A percentile compares a stretch with the other conserved stretches of the same genome.
These are phyloP conservation scores for Hanseniaspora mollemarum DNA, from an alignment of 805 yeast species.

Conservation along the genomic window DNA sequence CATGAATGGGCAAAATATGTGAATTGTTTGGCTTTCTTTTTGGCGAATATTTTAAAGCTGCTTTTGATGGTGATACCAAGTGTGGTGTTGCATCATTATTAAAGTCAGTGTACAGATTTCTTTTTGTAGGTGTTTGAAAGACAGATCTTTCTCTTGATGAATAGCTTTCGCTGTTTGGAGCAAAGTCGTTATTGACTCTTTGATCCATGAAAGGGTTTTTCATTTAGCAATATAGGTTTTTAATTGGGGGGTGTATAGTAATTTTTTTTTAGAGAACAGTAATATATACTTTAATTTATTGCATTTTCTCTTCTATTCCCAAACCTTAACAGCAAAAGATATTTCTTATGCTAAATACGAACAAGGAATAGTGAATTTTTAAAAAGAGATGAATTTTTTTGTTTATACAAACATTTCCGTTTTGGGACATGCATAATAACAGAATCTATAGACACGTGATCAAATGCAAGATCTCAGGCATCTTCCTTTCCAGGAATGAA, in stretches of 20 bases:
- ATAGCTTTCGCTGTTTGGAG: neutral
- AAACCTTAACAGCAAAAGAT: too few species aligned
- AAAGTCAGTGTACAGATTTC: neutral
- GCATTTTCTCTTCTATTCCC: too few species aligned
- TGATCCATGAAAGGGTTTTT: conserved; percentile 16
- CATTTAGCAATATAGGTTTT: neutral
- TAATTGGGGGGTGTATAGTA: too few species aligned
- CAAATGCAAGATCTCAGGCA: too few species aligned
- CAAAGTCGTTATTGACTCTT: conserved; percentile 11
- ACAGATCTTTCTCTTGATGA: conserved; percentile 13
- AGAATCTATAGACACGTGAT: neutral
- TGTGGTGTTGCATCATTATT: conserved; percentile 7
- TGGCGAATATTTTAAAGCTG: conserved; percentile 33
- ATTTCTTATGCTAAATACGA: neutral
- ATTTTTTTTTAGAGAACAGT: too few species aligned
- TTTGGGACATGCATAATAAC: neutral
- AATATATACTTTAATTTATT: too few species aligned
- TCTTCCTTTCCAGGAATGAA: too few species aligned
- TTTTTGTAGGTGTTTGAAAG: conserved; percentile 14
- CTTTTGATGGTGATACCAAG: conserved; percentile 32
- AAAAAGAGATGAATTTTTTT: neutral
- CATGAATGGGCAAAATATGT: conserved; percentile 26
- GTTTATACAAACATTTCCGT: neutral
- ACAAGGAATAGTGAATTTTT: neutral
- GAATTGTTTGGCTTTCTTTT: conserved; percentile 29